phyloP scores from a whole-genome alignment of 2,329 filamentous ascomycete genomes.

The Colletotrichum graminicola region DNA sequence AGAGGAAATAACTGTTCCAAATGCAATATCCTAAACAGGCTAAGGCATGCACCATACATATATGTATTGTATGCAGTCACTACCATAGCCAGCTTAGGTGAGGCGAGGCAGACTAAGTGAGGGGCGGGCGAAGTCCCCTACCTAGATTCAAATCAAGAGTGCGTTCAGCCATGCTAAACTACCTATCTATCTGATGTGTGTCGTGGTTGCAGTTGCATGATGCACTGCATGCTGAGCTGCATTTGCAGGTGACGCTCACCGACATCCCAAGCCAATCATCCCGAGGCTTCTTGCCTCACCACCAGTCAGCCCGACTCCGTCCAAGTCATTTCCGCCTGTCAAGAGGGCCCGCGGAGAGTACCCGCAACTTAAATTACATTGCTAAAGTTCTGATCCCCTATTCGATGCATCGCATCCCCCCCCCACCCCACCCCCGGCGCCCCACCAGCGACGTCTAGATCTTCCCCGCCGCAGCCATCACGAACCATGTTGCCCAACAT shows the following conservation, averaged over 20 bases:
- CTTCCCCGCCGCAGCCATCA: conserved; percentile 7
- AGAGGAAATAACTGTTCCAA: neutral
- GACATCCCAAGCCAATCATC: neutral
- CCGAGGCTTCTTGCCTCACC: neutral
- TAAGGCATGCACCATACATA: neutral
- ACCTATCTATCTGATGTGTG: too few relatives aligned
- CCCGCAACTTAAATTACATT: conserved; percentile 11
- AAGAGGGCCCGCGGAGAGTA: neutral
- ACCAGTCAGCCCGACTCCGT: neutral
- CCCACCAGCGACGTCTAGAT: conserved; percentile 15
- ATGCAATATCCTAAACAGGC: neutral
- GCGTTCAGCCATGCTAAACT: too few relatives aligned
- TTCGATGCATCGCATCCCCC: neutral
- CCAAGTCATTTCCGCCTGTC: neutral
- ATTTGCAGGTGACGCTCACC: conserved; percentile 7
- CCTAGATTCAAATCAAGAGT: neutral
- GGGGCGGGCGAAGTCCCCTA: neutral
- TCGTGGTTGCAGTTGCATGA: conserved; percentile 2
- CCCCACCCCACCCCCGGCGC: too few relatives aligned
- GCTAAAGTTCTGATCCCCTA: neutral
- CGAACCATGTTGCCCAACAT: conserved; percentile 17
- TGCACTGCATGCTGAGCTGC: conserved; percentile 7
- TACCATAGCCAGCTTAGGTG: conserved; percentile 4
- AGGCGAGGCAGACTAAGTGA: conserved; percentile 5
- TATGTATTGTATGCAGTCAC: conserved; percentile 7